A percentile compares a stretch with the other conserved stretches of the same genome.
These are phyloP conservation scores for Leersia perrieri DNA, from an alignment of 176 grass and related monocot species.

Conservation along the genomic window DNA sequence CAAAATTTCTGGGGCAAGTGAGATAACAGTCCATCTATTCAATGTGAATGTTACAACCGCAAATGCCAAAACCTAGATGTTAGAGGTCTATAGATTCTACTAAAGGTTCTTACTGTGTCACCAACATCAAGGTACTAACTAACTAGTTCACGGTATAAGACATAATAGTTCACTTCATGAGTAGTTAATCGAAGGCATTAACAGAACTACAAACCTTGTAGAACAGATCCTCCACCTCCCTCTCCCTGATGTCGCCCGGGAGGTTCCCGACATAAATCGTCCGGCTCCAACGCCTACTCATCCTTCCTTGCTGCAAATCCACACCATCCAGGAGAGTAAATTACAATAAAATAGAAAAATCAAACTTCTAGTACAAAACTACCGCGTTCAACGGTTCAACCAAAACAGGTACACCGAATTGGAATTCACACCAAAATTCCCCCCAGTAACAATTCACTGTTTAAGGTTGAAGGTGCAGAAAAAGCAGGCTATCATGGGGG, in stretches of 20 bases:
- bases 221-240: constrained; percentile 83
- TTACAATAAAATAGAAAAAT: background rate
- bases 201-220: constrained; percentile 43
- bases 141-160: background rate
- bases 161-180: background rate
- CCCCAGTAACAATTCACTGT: background rate
- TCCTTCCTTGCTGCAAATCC: constrained; percentile 35
- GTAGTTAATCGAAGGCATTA: background rate
- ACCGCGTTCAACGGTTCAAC: background rate
- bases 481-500: background rate
- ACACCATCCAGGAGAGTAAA: background rate
- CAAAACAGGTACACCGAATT: background rate
- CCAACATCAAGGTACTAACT: background rate
- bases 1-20: background rate
- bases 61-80: background rate
- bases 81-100: background rate
- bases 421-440: background rate
- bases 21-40: background rate
- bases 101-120: background rate
- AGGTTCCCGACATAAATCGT: constrained; percentile 84
- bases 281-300: constrained; percentile 66
- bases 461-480: background rate
- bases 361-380: background rate
- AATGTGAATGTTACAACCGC: background rate
- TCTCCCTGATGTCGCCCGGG: constrained; percentile 75